Evolutionary conservation across 1,284 basidiomycete species (phyloP).

Genomic region (Sporisorium scitamineum): DNA sequence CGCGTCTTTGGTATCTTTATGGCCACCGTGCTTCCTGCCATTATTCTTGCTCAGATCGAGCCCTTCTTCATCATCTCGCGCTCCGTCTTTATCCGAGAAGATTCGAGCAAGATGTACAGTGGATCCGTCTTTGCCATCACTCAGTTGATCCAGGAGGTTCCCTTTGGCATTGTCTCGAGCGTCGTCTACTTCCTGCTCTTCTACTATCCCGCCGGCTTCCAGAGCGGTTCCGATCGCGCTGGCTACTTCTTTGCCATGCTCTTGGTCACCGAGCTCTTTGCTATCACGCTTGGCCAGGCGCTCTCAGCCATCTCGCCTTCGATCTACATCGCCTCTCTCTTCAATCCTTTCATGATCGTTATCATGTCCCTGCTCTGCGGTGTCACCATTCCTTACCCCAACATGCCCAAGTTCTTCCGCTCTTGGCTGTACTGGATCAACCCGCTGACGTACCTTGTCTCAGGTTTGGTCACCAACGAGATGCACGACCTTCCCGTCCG

Average conservation of each 20-base stretch:
- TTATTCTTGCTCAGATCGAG: slow-evolving; percentile 39
- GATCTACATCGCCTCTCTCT: slow-evolving; percentile 76
- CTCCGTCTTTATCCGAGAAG: slow-evolving; percentile 37
- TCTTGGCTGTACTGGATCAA: slow-evolving; percentile 29
- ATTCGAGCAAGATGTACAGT: slow-evolving; percentile 40
- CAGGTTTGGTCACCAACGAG: slow-evolving; percentile 78
- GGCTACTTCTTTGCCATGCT: slow-evolving; percentile 46
- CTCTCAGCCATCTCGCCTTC: slow-evolving; percentile 81
- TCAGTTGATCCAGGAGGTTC: slow-evolving; percentile 36
- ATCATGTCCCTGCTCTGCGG: slow-evolving; percentile 73
- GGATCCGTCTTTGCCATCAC: slow-evolving; percentile 35
- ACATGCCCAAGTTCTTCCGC: slow-evolving; percentile 31
- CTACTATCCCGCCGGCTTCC: slow-evolving; percentile 40
- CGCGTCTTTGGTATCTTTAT: slow-evolving; percentile 44
- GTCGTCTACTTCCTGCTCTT: slow-evolving; percentile 44
- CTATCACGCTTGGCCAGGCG: slow-evolving; percentile 79
- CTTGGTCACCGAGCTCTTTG: slow-evolving; percentile 73
- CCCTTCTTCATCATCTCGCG: slow-evolving; percentile 39
- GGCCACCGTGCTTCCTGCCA: slow-evolving; percentile 36
- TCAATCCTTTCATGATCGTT: slow-evolving; percentile 74
- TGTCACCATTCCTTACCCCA: slow-evolving; percentile 77
- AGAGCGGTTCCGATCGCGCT: slow-evolving; percentile 18
- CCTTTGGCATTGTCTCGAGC: slow-evolving; percentile 25
- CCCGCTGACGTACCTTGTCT: slow-evolving; percentile 36
- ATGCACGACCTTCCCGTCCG: slow-evolving; percentile 79